Evolutionary conservation across 2,329 filamentous ascomycete species (phyloP), one percentile per base, ranked within the genome.

Genomic region (Chrysoporthe puriensis): DNA sequence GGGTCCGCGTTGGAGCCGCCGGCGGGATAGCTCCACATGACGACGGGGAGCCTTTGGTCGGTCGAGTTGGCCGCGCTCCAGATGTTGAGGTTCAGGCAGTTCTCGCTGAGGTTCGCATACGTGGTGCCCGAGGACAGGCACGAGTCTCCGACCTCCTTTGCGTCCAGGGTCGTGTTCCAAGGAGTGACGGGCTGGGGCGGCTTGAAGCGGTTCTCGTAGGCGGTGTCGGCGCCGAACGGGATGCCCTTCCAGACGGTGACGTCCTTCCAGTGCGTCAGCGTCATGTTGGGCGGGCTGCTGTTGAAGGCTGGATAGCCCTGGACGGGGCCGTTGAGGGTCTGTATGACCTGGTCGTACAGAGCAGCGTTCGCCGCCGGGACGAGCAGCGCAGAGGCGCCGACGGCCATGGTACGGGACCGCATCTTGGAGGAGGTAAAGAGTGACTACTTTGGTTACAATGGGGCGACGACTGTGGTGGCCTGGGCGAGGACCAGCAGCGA

Each of bases 1-100:
- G 72, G 65, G 54, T 73, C 66, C 3, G 69, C 69, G 60, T 71
- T 61, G 14, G 81, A 84, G 3, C 88, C 88, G 54, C 88, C 88
- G 73, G 90, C 88, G 44, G 90, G 77, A 73, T 88, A 89, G 54
- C 67, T 73, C 72, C 72, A 74, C 1, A 90, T 77, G 18, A 86
- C 75, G 18, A 88, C 85, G 1, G 86, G 83, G 26, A 84, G 69
- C 54, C 54, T 66, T 42, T 72, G 71, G 60, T 74, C 71, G 13
- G 63, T 67, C 3, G 66, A 69, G 14, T 72, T 71, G 13, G 70
- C 67, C 1, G 69, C 63, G 18, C 82, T 79, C 70, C 80, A 85
- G 34, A 88, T 74, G 72, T 88, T 87, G 11, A 82, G 73, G 68
- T 82, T 84, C 40, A 88, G 77, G 68, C 85, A 86, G 73, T 86